Evolutionary conservation across 1,139 yeast species (phyloP), one percentile per base, ranked within the genome.

Genomic region (Casaregolazyma suthepensis): DNA sequence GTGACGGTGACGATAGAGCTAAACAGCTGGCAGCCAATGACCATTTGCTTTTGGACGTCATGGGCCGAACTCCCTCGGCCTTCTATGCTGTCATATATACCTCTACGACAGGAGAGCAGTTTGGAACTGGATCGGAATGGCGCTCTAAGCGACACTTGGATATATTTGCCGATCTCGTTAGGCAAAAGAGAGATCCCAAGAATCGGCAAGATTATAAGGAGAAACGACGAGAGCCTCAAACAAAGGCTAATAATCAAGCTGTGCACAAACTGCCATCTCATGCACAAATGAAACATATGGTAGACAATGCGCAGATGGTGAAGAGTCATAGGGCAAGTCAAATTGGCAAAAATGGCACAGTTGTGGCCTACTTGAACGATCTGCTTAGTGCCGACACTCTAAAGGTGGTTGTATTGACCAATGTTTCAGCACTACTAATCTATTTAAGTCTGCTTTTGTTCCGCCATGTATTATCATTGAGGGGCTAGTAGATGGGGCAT

Each of bases 11-110:
- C 17, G 54, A 54, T 10, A 64, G 79, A 45, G 61, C 61, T 1
- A 64, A 66, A 23, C 68, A 71, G 6, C 59, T 78, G 46, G 56
- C 57, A 22, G 65, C 70, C 15, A 75, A 80, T 56, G 95, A 87
- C 66, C 76, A 74, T 51, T 68, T 76, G 54, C 61, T 82, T 7
- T 67, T 66, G 29, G 60, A 57, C 5, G 55, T 58, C n/a, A 46
- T 66, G 20, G 45, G 55, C 45, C 56, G 54, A 9, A 61, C 66
- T 3, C 70, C 70, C 9, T 60, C 68, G n/a, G 68, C 70, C n/a
- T 61, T 63, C 45, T 63, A 57, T 45, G 53, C 67, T 2, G 53
- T 66, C 38, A 54, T 66, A n/a, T 65, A 63, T 53, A 64, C 68
- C 10, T 60, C 66, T 2, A 46, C 58, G 6, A 51, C 51, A 1